Percentiles rank a stretch among this genome's conserved stretches.
Evolutionary conservation across 2,329 filamentous ascomycete species (phyloP).

Genomic region (Trichoderma endophyticum): DNA sequence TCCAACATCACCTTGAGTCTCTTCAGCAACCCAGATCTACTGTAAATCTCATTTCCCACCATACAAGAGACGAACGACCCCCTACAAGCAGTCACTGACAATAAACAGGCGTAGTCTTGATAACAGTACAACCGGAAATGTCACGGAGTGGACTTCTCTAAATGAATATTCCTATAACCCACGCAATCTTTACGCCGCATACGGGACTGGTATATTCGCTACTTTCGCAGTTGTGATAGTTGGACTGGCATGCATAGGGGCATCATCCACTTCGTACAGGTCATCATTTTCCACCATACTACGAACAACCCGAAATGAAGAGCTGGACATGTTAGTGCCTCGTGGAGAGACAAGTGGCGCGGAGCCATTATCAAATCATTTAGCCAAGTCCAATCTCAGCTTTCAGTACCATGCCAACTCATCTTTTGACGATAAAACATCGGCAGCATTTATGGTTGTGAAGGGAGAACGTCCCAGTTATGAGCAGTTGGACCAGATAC

Average conservation of each 20-base stretch:
- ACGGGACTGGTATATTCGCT: not conserved
- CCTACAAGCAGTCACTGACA: not conserved
- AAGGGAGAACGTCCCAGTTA: not conserved
- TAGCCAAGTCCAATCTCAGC: not conserved
- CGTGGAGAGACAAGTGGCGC: not conserved
- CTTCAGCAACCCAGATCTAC: not conserved
- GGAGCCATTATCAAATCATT: not conserved
- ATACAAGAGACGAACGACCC: not conserved
- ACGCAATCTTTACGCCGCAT: not conserved
- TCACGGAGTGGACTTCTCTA: not conserved
- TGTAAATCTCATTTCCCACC: not conserved
- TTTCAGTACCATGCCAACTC: not conserved
- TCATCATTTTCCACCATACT: not conserved
- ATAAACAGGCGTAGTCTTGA: not conserved
- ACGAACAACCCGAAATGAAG: not conserved
- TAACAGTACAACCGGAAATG: not conserved
- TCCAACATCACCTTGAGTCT: not conserved
- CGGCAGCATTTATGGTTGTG: not conserved
- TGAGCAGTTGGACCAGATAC: not conserved
- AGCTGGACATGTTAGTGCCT: not conserved
- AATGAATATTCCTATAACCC: not conserved
- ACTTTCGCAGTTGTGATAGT: not conserved
- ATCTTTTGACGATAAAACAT: not conserved
- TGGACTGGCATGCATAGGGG: not conserved
- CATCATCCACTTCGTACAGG: not conserved